These are phyloP conservation scores for Agrocybe pediades DNA, from an alignment of 768 basidiomycete species.

Conservation along the genomic window DNA sequence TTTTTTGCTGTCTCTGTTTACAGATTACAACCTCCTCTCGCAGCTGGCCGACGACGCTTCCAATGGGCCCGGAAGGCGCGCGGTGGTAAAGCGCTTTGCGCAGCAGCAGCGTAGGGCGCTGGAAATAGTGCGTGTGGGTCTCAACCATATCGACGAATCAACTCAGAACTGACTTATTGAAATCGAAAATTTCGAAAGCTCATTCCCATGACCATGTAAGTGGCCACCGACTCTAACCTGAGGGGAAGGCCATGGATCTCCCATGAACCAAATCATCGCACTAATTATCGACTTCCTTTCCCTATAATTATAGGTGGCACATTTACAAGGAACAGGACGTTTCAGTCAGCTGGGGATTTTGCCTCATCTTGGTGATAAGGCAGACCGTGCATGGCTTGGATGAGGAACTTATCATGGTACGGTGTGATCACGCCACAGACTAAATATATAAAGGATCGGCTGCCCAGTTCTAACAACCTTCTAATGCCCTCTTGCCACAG, in stretches of 20 bases:
- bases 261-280: background rate
- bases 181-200: background rate
- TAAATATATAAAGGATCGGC: background rate
- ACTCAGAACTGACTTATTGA: background rate
- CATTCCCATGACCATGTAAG: conserved; percentile 5
- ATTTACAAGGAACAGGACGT: background rate
- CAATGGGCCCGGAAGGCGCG: background rate
- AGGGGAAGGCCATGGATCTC: no score
- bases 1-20: background rate
- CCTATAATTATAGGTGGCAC: conserved; percentile 3
- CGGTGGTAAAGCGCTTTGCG: background rate
- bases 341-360: conserved; percentile 10
- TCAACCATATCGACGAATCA: background rate
- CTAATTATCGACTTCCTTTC: background rate
- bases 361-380: conserved; percentile 4
- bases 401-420: background rate
- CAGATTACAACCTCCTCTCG: conserved; percentile 3
- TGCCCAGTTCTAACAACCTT: background rate
- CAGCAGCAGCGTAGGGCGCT: conserved; percentile 1
- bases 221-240: background rate
- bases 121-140: conserved; percentile 2
- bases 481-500: conserved; percentile 1
- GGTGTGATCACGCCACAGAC: background rate
- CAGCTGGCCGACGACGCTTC: background rate
- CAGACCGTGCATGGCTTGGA: conserved; percentile 1